Evolutionary conservation across 2,329 filamentous ascomycete genomes (phyloP), one percentile per base, ranked within the genome.

Genomic region (Ophiostoma australiae): DNA sequence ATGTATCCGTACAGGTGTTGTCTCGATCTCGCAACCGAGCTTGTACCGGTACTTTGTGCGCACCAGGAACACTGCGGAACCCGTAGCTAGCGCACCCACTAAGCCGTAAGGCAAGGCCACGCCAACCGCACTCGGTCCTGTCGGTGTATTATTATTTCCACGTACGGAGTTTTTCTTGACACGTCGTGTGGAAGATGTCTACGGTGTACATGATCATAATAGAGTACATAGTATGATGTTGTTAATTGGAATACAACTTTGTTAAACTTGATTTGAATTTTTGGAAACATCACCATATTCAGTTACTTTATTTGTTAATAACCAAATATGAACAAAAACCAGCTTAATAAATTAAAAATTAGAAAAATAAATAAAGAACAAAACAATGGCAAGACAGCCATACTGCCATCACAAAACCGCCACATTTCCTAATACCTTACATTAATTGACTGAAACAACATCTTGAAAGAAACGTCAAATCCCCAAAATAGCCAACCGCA

Each of bases 21-120:
- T 13, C 55, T 61, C 58, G 11, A 33, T 33, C 27, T 63, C 27
- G 58, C 13, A 39, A 5, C 58, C 31, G 58, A 65, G 33, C 33
- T 37, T 65, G 63, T 66, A 66, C 63, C n/a, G 35, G 63, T 66
- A 66, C 63, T 66, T 66, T n/a, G 17, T 37, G 7, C 6, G 33
- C 61, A 66, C 61, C 20, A 66, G 61, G 61, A 35, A 66, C 58
- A 63, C 52, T 58, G 52, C 52, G 58, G 58, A 63, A 35, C 58
- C 23, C 58, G 58, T 33, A 33, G 13, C 58, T 63, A 63, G 58
- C 58, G 58, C 27, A 11, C 27, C 10, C 52, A 58, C 52, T 58
- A 58, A 58, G n/a, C 35, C 11, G 15, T 63, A 63, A 20, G 58
- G 58, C 58, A 33, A 63, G 58, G 58, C 58, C 58, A 63, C 58